Conservation (phyloP, 176 grass and related monocot species). For the Avena eriantha region DNA sequence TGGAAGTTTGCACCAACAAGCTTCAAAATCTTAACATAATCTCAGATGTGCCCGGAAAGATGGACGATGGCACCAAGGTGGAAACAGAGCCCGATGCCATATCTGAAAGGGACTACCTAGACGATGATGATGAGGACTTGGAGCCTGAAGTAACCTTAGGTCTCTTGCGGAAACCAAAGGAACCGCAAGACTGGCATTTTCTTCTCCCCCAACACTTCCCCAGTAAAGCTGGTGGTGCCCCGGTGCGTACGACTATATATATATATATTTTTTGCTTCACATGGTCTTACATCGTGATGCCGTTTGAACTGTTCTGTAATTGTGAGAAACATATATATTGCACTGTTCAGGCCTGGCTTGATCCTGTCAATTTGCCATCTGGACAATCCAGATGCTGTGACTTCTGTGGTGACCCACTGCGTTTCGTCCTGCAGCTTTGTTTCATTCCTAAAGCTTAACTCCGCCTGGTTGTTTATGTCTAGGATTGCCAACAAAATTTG, state of each 20-base stretch:
- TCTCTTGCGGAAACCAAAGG: neutral
- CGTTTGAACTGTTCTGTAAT: neutral
- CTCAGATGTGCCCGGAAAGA: neutral
- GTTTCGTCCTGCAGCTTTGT: conserved; percentile 79
- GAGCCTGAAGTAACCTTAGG: neutral
- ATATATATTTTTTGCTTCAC: neutral
- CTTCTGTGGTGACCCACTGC: conserved; percentile 74
- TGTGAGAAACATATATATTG: neutral
- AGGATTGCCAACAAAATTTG: neutral
- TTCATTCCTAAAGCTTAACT: neutral
- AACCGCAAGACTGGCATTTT: neutral
- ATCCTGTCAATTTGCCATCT: conserved; percentile 68
- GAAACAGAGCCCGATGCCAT: neutral
- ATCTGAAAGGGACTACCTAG: neutral
- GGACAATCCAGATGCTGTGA: conserved; percentile 59
- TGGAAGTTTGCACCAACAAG: neutral
- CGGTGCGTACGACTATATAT: conserved; percentile 22
- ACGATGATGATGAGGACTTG: neutral
- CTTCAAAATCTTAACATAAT: neutral
- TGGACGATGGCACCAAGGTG: neutral
- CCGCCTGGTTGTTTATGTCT: neutral
- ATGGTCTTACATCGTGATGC: neutral
- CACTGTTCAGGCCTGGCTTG: conserved; percentile 64
- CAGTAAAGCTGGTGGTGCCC: conserved; percentile 75
- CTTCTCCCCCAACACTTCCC: conserved; percentile 81